Evolutionary conservation across 2,329 filamentous ascomycete genomes (phyloP).

Genomic region (Cyphellophora attinorum): DNA sequence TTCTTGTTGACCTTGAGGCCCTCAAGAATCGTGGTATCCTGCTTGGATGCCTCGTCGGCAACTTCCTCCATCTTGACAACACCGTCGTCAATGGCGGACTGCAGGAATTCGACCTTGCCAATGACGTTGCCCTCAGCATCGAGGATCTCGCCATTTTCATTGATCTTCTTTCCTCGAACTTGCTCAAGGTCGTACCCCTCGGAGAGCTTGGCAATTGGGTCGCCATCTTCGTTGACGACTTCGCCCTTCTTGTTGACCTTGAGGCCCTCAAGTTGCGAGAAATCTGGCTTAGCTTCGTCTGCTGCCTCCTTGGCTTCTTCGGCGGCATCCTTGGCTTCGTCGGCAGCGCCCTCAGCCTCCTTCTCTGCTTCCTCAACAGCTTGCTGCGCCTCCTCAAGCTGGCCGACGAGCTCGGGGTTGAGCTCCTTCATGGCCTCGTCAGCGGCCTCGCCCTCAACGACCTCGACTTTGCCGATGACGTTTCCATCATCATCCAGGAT

Average conservation of each 20-base stretch:
- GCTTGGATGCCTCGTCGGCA: conserved; percentile 8
- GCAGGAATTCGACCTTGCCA: conserved; percentile 29
- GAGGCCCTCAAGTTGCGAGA: conserved; percentile 23
- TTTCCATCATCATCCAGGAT: conserved; percentile 28
- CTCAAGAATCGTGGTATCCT: conserved; percentile 21
- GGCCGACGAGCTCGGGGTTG: conserved; percentile 18
- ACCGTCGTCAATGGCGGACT: conserved; percentile 20
- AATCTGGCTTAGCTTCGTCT: conserved; percentile 14
- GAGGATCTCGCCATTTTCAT: conserved; percentile 33
- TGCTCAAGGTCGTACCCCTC: conserved; percentile 21
- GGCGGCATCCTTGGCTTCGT: conserved; percentile 19
- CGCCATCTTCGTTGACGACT: conserved; percentile 25
- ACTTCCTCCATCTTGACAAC: conserved; percentile 19
- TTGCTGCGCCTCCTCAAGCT: conserved; percentile 16
- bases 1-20: conserved; percentile 52
- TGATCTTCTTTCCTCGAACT: conserved; percentile 24
- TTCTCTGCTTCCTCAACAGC: conserved; percentile 18
- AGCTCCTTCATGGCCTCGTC: conserved; percentile 21
- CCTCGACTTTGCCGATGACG: conserved; percentile 22
- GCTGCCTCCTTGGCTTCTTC: conserved; percentile 28
- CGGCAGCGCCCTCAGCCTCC: conserved; percentile 13
- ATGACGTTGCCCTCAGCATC: conserved; percentile 40
- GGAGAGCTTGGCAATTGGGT: conserved; percentile 21
- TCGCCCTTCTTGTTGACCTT: conserved; percentile 36
- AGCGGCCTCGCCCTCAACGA: conserved; percentile 19